A percentile compares a stretch with the other conserved stretches of the same genome.
phyloP scores from a whole-genome alignment of 805 yeast genomes.

The Ogataea parapolymorpha region DNA sequence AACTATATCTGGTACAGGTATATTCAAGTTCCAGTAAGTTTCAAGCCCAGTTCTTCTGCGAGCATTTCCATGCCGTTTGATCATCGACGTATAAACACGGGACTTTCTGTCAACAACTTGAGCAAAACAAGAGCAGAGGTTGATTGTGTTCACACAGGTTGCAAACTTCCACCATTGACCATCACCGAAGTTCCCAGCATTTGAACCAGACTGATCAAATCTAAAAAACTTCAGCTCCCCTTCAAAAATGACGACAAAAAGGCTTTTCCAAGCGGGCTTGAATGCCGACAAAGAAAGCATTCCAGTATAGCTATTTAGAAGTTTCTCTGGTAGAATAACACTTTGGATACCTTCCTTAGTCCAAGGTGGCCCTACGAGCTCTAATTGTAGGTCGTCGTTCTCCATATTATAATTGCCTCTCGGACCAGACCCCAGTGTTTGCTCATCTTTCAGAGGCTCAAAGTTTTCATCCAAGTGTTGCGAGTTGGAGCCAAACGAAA shows the following conservation, averaged over 20 bases:
- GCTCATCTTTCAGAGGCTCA: constrained; percentile 11
- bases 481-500: constrained; percentile 14
- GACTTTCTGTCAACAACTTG: constrained; percentile 38
- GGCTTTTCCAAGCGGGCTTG: constrained; percentile 40
- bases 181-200: constrained; percentile 33
- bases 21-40: constrained; percentile 51
- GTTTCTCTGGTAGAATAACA: constrained; percentile 16
- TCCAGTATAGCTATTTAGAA: background rate
- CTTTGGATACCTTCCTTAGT: constrained; percentile 68
- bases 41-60: constrained; percentile 34
- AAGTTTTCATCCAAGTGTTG: constrained; percentile 12
- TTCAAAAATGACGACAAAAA: constrained; percentile 64
- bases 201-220: constrained; percentile 33
- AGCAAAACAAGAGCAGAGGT: constrained; percentile 51
- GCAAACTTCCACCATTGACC: constrained; percentile 72
- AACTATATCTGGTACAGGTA: constrained; percentile 43
- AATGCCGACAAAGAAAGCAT: constrained; percentile 1
- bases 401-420: constrained; percentile 22
- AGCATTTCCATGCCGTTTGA: constrained; percentile 14
- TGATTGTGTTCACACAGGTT: constrained; percentile 49
- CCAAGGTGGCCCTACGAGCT: constrained; percentile 73
- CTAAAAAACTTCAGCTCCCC: constrained; percentile 61
- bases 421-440: constrained; percentile 7
- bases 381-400: constrained; percentile 57
- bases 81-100: constrained; percentile 17